Conservation (phyloP, 2,329 filamentous ascomycete genomes). For the Leptodontidium sp. region DNA sequence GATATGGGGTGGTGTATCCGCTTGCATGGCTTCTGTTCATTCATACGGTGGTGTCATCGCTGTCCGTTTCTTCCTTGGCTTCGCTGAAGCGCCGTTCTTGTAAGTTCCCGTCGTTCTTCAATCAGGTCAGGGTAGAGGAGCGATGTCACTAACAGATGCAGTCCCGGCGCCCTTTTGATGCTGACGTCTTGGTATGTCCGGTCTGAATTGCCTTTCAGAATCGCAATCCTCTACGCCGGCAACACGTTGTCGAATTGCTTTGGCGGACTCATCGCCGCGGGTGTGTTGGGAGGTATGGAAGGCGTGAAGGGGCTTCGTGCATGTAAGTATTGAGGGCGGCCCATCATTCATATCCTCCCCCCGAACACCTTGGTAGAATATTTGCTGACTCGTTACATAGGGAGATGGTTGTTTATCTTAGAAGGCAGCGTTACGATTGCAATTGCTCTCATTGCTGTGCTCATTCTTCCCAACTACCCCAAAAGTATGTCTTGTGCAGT, state of each 20-base stretch:
- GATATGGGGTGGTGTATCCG: conserved; percentile 51
- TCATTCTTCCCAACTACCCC: conserved; percentile 28
- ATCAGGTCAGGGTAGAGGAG: neutral
- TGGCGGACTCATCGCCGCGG: conserved; percentile 52
- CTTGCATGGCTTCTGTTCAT: conserved; percentile 53
- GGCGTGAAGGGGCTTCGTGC: conserved; percentile 21
- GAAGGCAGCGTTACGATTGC: conserved; percentile 32
- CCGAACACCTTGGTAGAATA: neutral
- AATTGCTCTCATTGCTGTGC: conserved; percentile 22
- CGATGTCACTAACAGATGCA: conserved; percentile 41
- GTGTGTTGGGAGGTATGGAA: conserved; percentile 44
- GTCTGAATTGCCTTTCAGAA: conserved; percentile 54
- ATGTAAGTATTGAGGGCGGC: conserved; percentile 2
- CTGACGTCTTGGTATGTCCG: conserved; percentile 53
- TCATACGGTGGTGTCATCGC: conserved; percentile 39
- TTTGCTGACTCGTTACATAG: neutral
- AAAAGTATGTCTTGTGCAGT: neutral
- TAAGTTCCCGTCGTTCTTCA: neutral
- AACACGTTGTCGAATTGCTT: conserved; percentile 52
- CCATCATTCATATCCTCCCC: neutral
- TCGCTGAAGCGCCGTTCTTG: conserved; percentile 53
- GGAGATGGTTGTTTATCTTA: conserved; percentile 35
- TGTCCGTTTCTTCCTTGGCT: conserved; percentile 44
- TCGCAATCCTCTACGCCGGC: conserved; percentile 42
- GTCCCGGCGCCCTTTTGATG: conserved; percentile 45